These are phyloP conservation scores for Tulasnella sp. DNA, from an alignment of 768 basidiomycete species.

Conservation along the genomic window DNA sequence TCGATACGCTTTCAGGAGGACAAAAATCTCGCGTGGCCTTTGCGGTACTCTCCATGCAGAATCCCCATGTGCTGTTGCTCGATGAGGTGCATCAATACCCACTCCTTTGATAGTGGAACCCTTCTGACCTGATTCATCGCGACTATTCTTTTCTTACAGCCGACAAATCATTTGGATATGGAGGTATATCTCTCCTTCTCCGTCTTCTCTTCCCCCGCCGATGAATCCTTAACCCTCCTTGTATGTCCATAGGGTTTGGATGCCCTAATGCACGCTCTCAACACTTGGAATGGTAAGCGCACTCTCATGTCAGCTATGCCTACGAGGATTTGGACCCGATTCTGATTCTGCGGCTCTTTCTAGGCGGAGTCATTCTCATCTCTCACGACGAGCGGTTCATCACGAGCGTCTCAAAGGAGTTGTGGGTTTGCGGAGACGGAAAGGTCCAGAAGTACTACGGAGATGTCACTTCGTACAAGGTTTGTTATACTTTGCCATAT, in stretches of 20 bases:
- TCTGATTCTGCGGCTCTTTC: conserved; percentile 48
- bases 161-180: conserved; percentile 94
- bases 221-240: too few species aligned
- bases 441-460: conserved; percentile 76
- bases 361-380: conserved; percentile 85
- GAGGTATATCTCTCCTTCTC: conserved; percentile 41
- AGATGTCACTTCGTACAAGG: conserved; percentile 90
- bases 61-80: conserved; percentile 83
- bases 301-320: neutral
- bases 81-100: conserved; percentile 70
- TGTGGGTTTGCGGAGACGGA: conserved; percentile 88
- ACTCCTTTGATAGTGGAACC: too few species aligned
- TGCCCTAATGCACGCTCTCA: conserved; percentile 72
- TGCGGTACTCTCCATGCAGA: conserved; percentile 71
- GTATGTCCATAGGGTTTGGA: conserved; percentile 71
- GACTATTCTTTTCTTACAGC: conserved; percentile 36
- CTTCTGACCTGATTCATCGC: too few species aligned
- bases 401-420: conserved; percentile 78
- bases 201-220: too few species aligned
- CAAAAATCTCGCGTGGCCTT: conserved; percentile 96
- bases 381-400: conserved; percentile 96
- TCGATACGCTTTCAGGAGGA: conserved; percentile 88
- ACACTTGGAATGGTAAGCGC: conserved; percentile 26
- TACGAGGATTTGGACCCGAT: neutral
- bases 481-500: conserved; percentile 23